Evolutionary conservation across 1,284 basidiomycete species (phyloP), one percentile per base, ranked within the genome.

Genomic region (Sporisorium graminicola): DNA sequence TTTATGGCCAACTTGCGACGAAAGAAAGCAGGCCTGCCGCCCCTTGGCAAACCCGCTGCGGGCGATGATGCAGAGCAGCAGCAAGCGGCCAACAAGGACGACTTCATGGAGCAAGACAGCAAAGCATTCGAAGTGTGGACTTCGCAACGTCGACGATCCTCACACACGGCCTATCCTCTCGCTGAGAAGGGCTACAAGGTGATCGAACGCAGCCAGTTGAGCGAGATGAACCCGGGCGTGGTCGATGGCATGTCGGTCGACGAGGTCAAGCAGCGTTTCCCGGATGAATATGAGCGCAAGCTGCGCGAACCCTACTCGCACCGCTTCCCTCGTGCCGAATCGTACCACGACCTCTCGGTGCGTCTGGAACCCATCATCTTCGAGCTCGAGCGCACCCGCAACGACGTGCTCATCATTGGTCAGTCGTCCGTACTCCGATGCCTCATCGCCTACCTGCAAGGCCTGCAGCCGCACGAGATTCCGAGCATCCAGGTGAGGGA

Each of bases 361-460:
- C 73, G 86, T 40, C 87, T 95, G 24, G 93, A 94, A 82, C 92
- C 92, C 0, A 90, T 92, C 65, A 90, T 95, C 65, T 90, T 94
- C 78, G 93, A 94, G 85, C 87, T 94, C 31, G 93, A 94, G 86
- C 88, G 92, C 37, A 91, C 92, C 77, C 90, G 91, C 79, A 90
- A 92, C 78, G 93, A 94, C 85, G 87, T 87, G 43, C 80, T 87
- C 16, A 86, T 87, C 72, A 86, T 87, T 33, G 92, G 92, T 0
- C 93, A 94, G 84, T 94, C 95, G 7, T 96, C 94, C n/a, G 97
- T 99, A 82, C 95, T 99, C 82, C 91, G 97, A 27, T 99, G 96
- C 87, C 89, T 99, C 42, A 88, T 89, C 60, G 87, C 87, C 31
- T 84, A 85, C 63, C 63, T 84, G 26, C 94, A 97, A 77, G 96